Conservation (phyloP, 768 basidiomycete species). For the Boletus bicolor region DNA sequence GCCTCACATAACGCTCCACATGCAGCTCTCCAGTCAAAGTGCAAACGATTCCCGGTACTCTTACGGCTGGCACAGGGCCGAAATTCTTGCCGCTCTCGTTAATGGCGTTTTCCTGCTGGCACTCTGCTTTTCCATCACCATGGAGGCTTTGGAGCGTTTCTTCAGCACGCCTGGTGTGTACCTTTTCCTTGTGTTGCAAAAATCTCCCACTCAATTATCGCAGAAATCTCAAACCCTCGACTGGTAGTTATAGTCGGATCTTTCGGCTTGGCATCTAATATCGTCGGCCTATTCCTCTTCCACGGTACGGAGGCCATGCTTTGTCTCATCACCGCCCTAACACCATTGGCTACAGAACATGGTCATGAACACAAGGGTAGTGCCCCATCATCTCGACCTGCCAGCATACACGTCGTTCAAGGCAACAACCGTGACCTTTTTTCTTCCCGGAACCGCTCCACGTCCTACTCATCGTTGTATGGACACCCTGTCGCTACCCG, state of each 20-base stretch:
- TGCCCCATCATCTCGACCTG: slow-evolving; percentile 35
- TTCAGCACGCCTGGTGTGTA: slow-evolving; percentile 71
- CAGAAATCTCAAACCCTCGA: slow-evolving; percentile 87
- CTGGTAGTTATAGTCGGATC: slow-evolving; percentile 89
- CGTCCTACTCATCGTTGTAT: slow-evolving; percentile 61
- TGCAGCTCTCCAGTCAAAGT: slow-evolving; percentile 61
- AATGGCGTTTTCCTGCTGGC: slow-evolving; percentile 98
- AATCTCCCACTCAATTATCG: slow-evolving; percentile 1
- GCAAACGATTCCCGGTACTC: slow-evolving; percentile 76
- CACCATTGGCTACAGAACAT: slow-evolving; percentile 48
- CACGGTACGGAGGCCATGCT: slow-evolving; percentile 58
- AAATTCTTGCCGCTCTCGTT: slow-evolving; percentile 90
- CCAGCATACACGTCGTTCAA: slow-evolving; percentile 34
- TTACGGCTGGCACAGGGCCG: slow-evolving; percentile 99
- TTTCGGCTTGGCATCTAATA: slow-evolving; percentile 85
- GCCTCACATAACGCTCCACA: slow-evolving; percentile 1
- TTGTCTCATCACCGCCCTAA: slow-evolving; percentile 6
- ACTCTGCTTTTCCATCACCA: slow-evolving; percentile 90
- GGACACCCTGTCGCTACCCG: slow-evolving; percentile 73
- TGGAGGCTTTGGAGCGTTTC: slow-evolving; percentile 91
- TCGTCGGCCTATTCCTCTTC: slow-evolving; percentile 92
- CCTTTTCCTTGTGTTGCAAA: slow-evolving; percentile 1
- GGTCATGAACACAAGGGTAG: slow-evolving; percentile 48
- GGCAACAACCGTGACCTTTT: slow-evolving; percentile 21
- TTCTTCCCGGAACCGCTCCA: slow-evolving; percentile 32